Conservation (phyloP, 805 yeast species). For the Suhomyces vadensis region DNA sequence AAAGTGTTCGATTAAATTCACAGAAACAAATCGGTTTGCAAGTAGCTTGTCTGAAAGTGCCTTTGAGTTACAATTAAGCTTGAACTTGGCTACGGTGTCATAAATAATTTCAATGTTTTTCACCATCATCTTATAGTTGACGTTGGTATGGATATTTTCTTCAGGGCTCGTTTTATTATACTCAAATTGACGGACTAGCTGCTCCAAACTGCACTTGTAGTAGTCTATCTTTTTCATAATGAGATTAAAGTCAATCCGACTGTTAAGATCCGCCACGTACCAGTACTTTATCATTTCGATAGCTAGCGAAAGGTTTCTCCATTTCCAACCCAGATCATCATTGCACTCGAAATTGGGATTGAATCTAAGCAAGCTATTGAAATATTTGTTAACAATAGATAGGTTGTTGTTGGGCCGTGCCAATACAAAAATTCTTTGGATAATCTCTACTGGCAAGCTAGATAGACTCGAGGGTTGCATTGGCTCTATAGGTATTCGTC, state of each 20-base stretch:
- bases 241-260: slow-evolving; percentile 14
- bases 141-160: neutral
- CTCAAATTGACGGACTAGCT: neutral
- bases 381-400: slow-evolving; percentile 32
- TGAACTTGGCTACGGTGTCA: neutral
- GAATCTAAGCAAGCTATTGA: slow-evolving; percentile 29
- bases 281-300: slow-evolving; percentile 24
- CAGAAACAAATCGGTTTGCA: slow-evolving; percentile 15
- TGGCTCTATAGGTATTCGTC: neutral
- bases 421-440: slow-evolving; percentile 39
- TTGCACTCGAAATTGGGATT: slow-evolving; percentile 6
- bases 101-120: neutral
- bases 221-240: slow-evolving; percentile 15
- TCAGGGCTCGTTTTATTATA: neutral
- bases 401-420: slow-evolving; percentile 36
- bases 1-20: slow-evolving; percentile 7
- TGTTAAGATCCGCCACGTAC: slow-evolving; percentile 23
- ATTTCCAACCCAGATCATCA: slow-evolving; percentile 13
- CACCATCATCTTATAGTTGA: slow-evolving; percentile 3
- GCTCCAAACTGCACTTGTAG: slow-evolving; percentile 9
- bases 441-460: slow-evolving; percentile 45
- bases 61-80: neutral
- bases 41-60: slow-evolving; percentile 7
- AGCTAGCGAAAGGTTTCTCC: slow-evolving; percentile 18
- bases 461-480: slow-evolving; percentile 19